Base-by-base conservation (phyloP, 1,139 yeast genomes). In the Hansenula anomala region DNA sequence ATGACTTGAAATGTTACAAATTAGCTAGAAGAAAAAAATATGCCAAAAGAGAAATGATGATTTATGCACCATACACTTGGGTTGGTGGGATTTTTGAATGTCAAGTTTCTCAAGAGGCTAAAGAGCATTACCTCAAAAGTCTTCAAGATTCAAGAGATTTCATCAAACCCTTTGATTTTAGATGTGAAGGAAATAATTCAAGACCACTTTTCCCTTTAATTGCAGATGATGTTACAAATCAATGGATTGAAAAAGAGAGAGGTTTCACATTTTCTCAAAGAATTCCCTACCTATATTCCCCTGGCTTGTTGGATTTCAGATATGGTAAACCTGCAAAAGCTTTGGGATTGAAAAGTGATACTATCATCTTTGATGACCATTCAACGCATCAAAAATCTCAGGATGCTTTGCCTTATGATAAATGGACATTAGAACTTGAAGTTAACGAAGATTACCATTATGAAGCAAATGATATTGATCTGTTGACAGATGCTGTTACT, bases 51-150 rank as follows among this genome's bases (percentile, higher is more conserved):
- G 58, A 69, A 19, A 46, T 75, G 27, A 66, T 73, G 7, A 56
- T 80, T 16, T 81, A 71, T 50, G 60, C 77, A 20, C 88, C 90
- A 0, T 64, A 68, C 33, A 71, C 82, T 0, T 71, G 76, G 58
- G 75, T 84, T 2, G 94, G 94, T 6, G 90, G 81, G 0, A 48
- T 84, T 8, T 84, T 70, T 54, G 71, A 71, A 45, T 80, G 87
- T 51, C 63, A 70, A 3, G 46, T 72, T 1, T 54, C 67, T 3
- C 43, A 58, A 42, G 40, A 45, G 28, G 48, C 62, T 10, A 60
- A 58, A 36, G 30, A 29, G 15, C 47, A 57, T 28, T 54, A 66
- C 16, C 47, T 67, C 36, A 51, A 52, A 11, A 49, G 52, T 28
- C 56, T 67, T 32, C 44, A 46, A 30, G 43, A 46, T 15, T 28